These are phyloP conservation scores for Hibiscus mutabilis DNA, from an alignment of 345 rosid genomes.

Conservation along the genomic window DNA sequence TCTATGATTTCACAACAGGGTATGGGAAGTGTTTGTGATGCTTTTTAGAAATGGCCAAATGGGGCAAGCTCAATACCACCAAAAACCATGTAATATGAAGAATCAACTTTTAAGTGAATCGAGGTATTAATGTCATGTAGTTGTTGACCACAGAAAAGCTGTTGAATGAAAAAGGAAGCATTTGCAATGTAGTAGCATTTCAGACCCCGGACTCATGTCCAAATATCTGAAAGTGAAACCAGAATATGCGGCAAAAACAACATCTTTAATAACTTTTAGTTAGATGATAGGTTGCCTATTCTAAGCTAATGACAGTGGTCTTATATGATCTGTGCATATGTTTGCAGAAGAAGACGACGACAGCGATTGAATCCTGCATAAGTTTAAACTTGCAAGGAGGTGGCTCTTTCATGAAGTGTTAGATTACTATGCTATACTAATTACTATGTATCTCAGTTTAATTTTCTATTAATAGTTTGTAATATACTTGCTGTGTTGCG, in stretches of 20 bases:
- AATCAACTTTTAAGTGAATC: neutral
- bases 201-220: neutral
- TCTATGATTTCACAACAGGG: neutral
- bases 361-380: conserved; percentile 24
- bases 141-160: neutral
- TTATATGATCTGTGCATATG: neutral
- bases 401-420: neutral
- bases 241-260: neutral
- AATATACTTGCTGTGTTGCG: conserved; percentile 5
- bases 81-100: neutral
- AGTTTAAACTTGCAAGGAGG: conserved; percentile 5
- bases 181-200: neutral
- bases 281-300: neutral
- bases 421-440: conserved; percentile 12
- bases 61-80: neutral
- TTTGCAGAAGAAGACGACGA: conserved; percentile 31
- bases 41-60: neutral
- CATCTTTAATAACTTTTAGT: too few species aligned
- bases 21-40: neutral
- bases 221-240: neutral
- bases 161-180: neutral
- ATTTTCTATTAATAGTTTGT: neutral
- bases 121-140: neutral
- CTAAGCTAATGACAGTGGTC: neutral
- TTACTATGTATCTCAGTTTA: neutral